Base-by-base conservation (phyloP, 2,329 filamentous ascomycete genomes). In the Endothia cerciana region DNA sequence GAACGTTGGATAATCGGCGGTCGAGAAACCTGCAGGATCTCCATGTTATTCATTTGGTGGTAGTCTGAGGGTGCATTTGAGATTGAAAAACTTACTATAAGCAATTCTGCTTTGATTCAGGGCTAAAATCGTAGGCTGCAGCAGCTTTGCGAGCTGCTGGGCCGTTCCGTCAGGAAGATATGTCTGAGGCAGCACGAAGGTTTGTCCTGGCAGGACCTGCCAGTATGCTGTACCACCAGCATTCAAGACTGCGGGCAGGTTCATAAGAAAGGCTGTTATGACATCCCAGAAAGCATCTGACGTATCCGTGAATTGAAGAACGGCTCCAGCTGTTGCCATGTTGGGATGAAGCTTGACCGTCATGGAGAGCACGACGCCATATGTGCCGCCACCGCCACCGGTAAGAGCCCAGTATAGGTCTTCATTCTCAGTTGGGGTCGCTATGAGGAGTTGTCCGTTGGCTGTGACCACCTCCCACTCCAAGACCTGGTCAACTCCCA, bases 381-480 rank as follows among this genome's bases (percentile, higher is more conserved):
- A 85, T 4, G 77, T 83, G 4, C 81, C 81, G 11, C 78, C 79
- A 2, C 83, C 82, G 4, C 83, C 82, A 8, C 82, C 81, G 55
- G 75, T 74, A 3, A 84, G 72, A 10, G 83, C 84, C 83, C 83
- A 87, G 72, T 82, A 85, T 2, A 86, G 74, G 61, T 85, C 83
- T 0, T 74, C 61, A 60, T 85, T 79, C 33, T 79, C 65, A 1
- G 74, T 71, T 2, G 72, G 76, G 10, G 74, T 78, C 0, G 82
- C 82, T 2, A 71, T 77, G 0, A 83, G 66, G 15, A 78, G 66
- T 8, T 73, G 55, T 0, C 82, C 82, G 28, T 70, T 69, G 0
- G 76, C 79, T 13, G 78, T 79, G 7, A 85, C 76, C 1, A 83
- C 80, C 59, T 82, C 75, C 67, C 74, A 80, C 57, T 78, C 73